Evolutionary conservation across 2,329 filamentous ascomycete species (phyloP).

Genomic region (Fusarium acutatum): DNA sequence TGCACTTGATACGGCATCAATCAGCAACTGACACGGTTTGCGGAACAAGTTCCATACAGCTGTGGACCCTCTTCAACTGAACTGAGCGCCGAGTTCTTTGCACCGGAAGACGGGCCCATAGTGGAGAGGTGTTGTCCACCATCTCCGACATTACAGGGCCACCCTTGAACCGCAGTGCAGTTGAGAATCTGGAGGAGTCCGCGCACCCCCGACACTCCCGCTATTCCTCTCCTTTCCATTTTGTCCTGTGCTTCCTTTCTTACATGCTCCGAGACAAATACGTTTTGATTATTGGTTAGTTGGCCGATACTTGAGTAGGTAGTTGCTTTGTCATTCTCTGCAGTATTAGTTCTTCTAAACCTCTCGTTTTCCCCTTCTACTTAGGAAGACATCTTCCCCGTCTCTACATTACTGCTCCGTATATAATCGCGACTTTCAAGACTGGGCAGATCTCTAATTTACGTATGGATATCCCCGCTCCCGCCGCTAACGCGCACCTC

Average conservation of each 20-base stretch:
- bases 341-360: not conserved
- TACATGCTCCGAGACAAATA: not conserved
- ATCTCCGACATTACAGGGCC: slow-evolving; percentile 34
- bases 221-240: slow-evolving; percentile 2
- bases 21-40: slow-evolving; percentile 23
- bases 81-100: slow-evolving; percentile 21
- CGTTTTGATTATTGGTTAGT: not conserved
- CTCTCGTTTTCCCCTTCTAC: not conserved
- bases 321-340: not conserved
- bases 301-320: not conserved
- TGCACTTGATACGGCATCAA: slow-evolving; percentile 34
- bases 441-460: slow-evolving; percentile 21
- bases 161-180: slow-evolving; percentile 24
- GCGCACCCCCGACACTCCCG: slow-evolving; percentile 32
- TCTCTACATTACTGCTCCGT: not conserved
- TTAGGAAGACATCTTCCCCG: not conserved
- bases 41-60: slow-evolving; percentile 15
- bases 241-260: slow-evolving; percentile 6
- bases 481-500: slow-evolving; percentile 31
- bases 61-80: slow-evolving; percentile 22
- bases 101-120: slow-evolving; percentile 28
- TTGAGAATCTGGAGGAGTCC: slow-evolving; percentile 36
- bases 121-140: slow-evolving; percentile 35
- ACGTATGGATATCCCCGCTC: slow-evolving; percentile 20
- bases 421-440: not conserved